phyloP scores from a whole-genome alignment of 140 eudicot genomes.

The Bidens hawaiensis region DNA sequence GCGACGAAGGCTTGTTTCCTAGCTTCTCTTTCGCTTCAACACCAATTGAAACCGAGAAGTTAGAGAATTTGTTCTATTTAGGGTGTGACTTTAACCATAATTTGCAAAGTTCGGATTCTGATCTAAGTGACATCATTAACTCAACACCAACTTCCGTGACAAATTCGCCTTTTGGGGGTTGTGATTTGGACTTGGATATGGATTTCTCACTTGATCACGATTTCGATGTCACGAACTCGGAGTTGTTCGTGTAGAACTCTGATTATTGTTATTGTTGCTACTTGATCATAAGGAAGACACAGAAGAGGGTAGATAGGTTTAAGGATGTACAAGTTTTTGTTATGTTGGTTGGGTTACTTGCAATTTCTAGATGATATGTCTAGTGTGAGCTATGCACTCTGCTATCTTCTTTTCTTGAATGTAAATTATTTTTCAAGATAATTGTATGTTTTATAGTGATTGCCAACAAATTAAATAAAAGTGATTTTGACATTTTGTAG shows the following conservation, averaged over 20 bases:
- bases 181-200: conserved; percentile 30
- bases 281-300: neutral
- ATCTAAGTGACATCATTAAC: conserved; percentile 37
- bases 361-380: conserved; percentile 13
- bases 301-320: conserved; percentile 11
- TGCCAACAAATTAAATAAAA: conserved; percentile 3
- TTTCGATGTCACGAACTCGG: conserved; percentile 32
- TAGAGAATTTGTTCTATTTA: conserved; percentile 28
- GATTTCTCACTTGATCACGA: conserved; percentile 47
- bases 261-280: neutral
- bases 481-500: neutral
- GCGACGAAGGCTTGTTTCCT: conserved; percentile 30
- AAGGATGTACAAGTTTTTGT: conserved; percentile 5
- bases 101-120: conserved; percentile 43
- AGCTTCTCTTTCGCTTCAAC: conserved; percentile 51
- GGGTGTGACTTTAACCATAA: conserved; percentile 26
- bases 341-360: neutral
- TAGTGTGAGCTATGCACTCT: conserved; percentile 14
- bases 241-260: conserved; percentile 13
- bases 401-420: conserved; percentile 17
- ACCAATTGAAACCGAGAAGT: conserved; percentile 33
- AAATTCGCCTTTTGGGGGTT: conserved; percentile 43
- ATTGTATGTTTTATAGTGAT: neutral
- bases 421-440: conserved; percentile 24
- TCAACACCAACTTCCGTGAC: conserved; percentile 48